These are phyloP conservation scores for Globisporangium emineosum DNA, from an alignment of 352 stramenopile species.

Conservation along the genomic window DNA sequence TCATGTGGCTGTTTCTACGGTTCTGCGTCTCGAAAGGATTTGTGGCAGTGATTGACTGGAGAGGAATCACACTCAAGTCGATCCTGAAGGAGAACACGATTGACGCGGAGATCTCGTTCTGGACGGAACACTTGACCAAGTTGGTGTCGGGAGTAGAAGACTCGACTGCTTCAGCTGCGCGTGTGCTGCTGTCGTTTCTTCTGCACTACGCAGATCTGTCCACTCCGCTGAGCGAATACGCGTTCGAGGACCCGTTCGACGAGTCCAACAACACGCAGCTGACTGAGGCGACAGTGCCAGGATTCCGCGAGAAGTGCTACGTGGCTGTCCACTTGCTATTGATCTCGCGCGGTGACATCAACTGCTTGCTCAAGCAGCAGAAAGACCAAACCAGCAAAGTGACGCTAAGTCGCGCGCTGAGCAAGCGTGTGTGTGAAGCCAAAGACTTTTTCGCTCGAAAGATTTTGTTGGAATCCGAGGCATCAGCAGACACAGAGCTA, in stretches of 20 bases:
- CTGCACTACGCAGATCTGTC: constrained; percentile 48
- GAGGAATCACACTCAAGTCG: constrained; percentile 28
- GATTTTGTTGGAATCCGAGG: constrained; percentile 49
- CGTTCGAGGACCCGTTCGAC: constrained; percentile 60
- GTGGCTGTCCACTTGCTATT: constrained; percentile 62
- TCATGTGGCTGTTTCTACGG: constrained; percentile 71
- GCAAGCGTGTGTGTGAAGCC: constrained; percentile 46
- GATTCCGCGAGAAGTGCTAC: constrained; percentile 63
- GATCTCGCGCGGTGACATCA: constrained; percentile 59
- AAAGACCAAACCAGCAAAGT: constrained; percentile 55
- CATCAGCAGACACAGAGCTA: constrained; percentile 29
- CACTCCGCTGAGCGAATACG: constrained; percentile 42
- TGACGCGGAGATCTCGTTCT: constrained; percentile 66
- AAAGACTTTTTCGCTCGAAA: constrained; percentile 70
- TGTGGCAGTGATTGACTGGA: constrained; percentile 36
- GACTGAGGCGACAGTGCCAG: constrained; percentile 30
- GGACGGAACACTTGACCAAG: constrained; percentile 44
- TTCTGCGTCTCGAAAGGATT: constrained; percentile 59
- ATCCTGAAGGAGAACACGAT: constrained; percentile 41
- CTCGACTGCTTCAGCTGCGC: constrained; percentile 29
- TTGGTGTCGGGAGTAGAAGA: constrained; percentile 28
- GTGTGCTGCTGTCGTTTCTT: constrained; percentile 62
- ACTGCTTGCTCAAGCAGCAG: constrained; percentile 45
- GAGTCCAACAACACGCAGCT: constrained; percentile 63
- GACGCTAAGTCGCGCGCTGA: constrained; percentile 72